Base-by-base conservation (phyloP, 1,139 yeast species). In the Blastobotrys persicus region DNA sequence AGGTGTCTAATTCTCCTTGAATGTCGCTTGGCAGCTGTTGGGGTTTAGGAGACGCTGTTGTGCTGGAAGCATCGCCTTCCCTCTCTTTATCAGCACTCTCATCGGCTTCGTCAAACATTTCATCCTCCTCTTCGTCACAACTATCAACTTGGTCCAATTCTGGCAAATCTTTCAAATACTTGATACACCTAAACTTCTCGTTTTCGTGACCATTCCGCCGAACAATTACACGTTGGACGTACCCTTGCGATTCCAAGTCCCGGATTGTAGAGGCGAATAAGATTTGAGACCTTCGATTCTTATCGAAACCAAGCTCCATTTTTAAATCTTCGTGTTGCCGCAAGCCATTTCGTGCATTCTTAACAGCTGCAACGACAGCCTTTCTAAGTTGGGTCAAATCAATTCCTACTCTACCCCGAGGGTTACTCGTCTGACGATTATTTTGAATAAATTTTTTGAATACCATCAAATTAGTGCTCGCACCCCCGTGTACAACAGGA, bases 241-340 rank as follows among this genome's bases (percentile, higher is more conserved):
- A 80, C 0, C 83, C 85, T 39, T 68, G 70, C 3, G 66, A 68
- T 51, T 78, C 80, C 31, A 86, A 70, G 50, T 73, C 72, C 13
- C 76, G 69, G 4, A 82, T 73, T 1, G 80, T 73, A 2, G 80
- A 71, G 23, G 79, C 72, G 58, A 81, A 83, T 26, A 76, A 73
- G 47, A 78, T 77, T 12, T 76, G 68, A 1, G 75, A 65, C 4
- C 78, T 71, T 26, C 61, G 64, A 3, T 71, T 71, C 44, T 71
- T 70, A 50, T 77, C 79, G 61, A 82, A 74, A 2, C 79, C 79
- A 41, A 87, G 63, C 60, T 86, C 88, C 39, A 76, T 69, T 57
- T 80, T 79, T 55, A 88, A 70, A 65, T 87, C 95, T 20, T 73
- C 68, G 42, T 81, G 75, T 20, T 85, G 83, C 38, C 95, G 75